Conservation (phyloP, 805 yeast species). For the Ogataea ramenticola region DNA sequence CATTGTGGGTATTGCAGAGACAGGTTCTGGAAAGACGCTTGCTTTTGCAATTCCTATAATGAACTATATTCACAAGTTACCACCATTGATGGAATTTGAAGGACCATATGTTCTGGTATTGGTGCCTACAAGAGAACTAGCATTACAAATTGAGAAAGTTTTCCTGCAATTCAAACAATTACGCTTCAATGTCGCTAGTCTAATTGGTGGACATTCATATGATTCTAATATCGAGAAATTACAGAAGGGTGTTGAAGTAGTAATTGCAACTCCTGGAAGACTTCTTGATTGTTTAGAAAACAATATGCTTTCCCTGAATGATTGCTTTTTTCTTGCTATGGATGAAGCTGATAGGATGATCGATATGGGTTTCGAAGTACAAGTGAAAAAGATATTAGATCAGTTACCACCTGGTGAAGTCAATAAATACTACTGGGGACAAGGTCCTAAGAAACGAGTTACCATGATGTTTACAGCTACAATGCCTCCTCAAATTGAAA, state of each 20-base stretch:
- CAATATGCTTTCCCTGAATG: constrained; percentile 50
- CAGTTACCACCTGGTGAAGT: constrained; percentile 42
- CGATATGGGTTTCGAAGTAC: constrained; percentile 87
- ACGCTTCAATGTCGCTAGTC: constrained; percentile 45
- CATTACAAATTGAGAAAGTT: constrained; percentile 74
- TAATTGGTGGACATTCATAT: constrained; percentile 88
- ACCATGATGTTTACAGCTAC: constrained; percentile 96
- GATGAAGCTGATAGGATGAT: constrained; percentile 98
- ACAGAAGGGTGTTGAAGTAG: constrained; percentile 61
- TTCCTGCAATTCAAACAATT: constrained; percentile 30
- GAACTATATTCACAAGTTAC: constrained; percentile 41
- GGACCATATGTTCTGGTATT: constrained; percentile 72
- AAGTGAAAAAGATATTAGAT: constrained; percentile 53
- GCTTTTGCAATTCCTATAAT: constrained; percentile 74
- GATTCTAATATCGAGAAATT: constrained; percentile 61
- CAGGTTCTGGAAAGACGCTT: constrained; percentile 94
- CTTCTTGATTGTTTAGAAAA: constrained; percentile 72
- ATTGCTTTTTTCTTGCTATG: constrained; percentile 63
- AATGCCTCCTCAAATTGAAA: constrained; percentile 68
- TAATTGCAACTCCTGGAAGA: constrained; percentile 94
- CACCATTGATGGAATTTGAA: constrained; percentile 42
- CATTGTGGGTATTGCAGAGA: constrained; percentile 85
- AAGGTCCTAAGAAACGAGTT: constrained; percentile 31
- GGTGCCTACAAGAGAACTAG: constrained; percentile 93
- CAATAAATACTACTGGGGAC: constrained; percentile 28